Evolutionary conservation across 345 rosid genomes (phyloP), one percentile per base, ranked within the genome.

Genomic region (Orychophragmus violaceus): DNA sequence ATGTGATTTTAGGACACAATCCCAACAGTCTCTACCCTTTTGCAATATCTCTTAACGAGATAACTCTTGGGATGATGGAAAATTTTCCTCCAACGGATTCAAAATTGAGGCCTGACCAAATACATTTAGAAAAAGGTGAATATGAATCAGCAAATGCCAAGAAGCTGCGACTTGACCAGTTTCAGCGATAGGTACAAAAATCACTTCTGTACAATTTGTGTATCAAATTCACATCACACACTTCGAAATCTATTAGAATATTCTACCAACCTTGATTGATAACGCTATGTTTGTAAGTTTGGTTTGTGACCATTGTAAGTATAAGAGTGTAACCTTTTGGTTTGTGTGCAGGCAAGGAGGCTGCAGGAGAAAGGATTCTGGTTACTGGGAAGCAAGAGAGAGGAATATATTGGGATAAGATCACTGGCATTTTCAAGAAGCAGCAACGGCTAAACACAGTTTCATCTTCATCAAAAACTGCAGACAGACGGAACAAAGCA

Each of bases 311-410:
- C n/a, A 60, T 12, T 37, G 64, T 72, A 8, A 45, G 11, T 41
- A 7, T 23, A 44, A 45, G 6, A 45, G 25, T 44, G 13, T 44
- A 19, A 2, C 6, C 13, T 4, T 22, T 54, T 37, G 28, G 30
- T 21, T 5, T 24, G 33, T 60, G 57, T 23, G 58, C 83, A 91
- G 99, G 99, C 97, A 70, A 89, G 99, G 80, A 91, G 81, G 74
- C 36, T 95, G 72, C 97, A 95, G 85, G 99, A 95, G 76, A 87
- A 89, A 60, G 99, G 99, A 18, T 95, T n/a, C n/a, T n/a, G 93
- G 91, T 8, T 95, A 95, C 64, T 95, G 99, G 99, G 93, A 95
- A 82, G 80, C 91, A 51, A 82, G 91, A 76, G 96, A 85, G 27
- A 82, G 76, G 51, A 79, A 70, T n/a, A 68, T 69, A 77, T 4